Evolutionary conservation across 768 basidiomycete species (phyloP), one percentile per base, ranked within the genome.

Genomic region (Lentinula edodes): DNA sequence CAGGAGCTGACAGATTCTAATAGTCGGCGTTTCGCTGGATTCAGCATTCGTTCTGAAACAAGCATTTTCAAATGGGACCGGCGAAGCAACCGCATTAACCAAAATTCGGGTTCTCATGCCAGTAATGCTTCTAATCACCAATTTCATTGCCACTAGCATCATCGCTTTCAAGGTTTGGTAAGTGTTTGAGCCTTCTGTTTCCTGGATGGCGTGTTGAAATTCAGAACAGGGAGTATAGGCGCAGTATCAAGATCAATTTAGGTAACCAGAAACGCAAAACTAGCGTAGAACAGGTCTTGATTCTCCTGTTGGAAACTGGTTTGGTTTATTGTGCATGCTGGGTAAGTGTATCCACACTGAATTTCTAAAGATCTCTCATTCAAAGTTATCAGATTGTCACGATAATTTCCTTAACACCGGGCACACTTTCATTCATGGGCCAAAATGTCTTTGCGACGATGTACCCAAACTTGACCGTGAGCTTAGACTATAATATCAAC

Each of bases 41-140:
- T 15, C 56, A 42, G 28, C 18, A 28, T 36, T 58, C 5, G 23
- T 58, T 35, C 15, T 45, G 20, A 34, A 43, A n/a, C 18, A 46
- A 34, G 42, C 42, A 3, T 46, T 58, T 41, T 28, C 39, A 16
- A 54, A 41, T 13, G 53, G 38, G 6, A 18, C 8, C 15, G 51
- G 51, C 51, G 32, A 52, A 52, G 34, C 51, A 35, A 35, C 6
- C n/a, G 15, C 51, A 36, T 35, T 52, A n/a, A 34, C 32, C 6
- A 52, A 16, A 42, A 56, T 56, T 16, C 54, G 54, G 46, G 56
- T 43, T 10, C 16, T 58, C 15, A 58, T 58, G 45, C 45, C 56
- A 15, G 35, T 23, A 34, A 45, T 58, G 41, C 56, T 58, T 46
- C 34, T 58, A 6, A 46, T 46, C 12, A 58, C 56, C 34, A 58